A percentile compares a stretch with the other conserved stretches of the same genome.
Evolutionary conservation across 208 protist genomes (phyloP).

Genomic region (Polymyxa betae): DNA sequence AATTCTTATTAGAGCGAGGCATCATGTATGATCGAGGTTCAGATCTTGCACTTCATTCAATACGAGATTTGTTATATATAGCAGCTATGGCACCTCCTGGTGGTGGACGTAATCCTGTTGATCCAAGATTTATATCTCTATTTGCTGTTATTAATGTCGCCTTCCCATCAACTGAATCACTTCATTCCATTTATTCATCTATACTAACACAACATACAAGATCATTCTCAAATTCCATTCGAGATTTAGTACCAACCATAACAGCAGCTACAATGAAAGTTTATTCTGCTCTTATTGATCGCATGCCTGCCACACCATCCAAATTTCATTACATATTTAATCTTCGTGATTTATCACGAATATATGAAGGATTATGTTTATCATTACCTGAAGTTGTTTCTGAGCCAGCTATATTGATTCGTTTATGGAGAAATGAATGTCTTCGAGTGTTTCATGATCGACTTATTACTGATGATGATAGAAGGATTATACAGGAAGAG

Average conservation of each 20-base stretch:
- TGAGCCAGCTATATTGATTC: slow-evolving; percentile 76
- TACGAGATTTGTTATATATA: slow-evolving; percentile 92
- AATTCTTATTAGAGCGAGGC: slow-evolving; percentile 91
- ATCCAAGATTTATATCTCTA: slow-evolving; percentile 94
- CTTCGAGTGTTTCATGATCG: slow-evolving; percentile 95
- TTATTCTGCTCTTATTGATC: slow-evolving; percentile 83
- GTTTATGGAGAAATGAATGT: slow-evolving; percentile 96
- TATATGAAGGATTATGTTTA: slow-evolving; percentile 95
- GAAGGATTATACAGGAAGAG: slow-evolving; percentile 77
- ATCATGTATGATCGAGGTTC: slow-evolving; percentile 93
- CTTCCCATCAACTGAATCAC: slow-evolving; percentile 91
- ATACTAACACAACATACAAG: slow-evolving; percentile 83
- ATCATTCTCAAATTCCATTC: slow-evolving; percentile 67
- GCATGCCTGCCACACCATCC: slow-evolving; percentile 92
- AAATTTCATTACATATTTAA: slow-evolving; percentile 99
- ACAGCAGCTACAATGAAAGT: slow-evolving; percentile 89
- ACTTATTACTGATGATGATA: slow-evolving; percentile 89
- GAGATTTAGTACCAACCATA: slow-evolving; percentile 70
- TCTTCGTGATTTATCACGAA: slow-evolving; percentile 92
- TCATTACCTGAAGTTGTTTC: slow-evolving; percentile 87
- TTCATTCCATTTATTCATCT: slow-evolving; percentile 92
- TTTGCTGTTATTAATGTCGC: slow-evolving; percentile 95
- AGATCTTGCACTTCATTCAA: slow-evolving; percentile 91
- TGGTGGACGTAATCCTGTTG: slow-evolving; percentile 91
- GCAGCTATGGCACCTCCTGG: slow-evolving; percentile 94